phyloP scores from a whole-genome alignment of 148 eudicot species.

The Cornus florida region DNA sequence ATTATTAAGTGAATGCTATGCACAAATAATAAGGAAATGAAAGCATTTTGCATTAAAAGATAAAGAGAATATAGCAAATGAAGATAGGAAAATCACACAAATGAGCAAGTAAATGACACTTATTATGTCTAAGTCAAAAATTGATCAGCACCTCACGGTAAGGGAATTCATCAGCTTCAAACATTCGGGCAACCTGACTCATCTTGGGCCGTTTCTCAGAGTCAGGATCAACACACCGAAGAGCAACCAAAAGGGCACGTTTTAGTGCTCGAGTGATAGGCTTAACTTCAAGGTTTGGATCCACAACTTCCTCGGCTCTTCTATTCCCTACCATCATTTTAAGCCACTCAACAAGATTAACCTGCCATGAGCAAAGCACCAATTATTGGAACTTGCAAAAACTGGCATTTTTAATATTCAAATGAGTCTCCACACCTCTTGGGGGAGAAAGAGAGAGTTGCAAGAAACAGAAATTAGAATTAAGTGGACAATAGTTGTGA shows the following conservation, averaged over 20 bases:
- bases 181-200: conserved; percentile 90
- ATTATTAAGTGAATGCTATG: too few species aligned
- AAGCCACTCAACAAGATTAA: conserved; percentile 93
- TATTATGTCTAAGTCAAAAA: neutral
- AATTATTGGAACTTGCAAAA: conserved; percentile 6
- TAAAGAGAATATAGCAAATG: neutral
- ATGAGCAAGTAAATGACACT: neutral
- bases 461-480: neutral
- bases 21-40: too few species aligned
- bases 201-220: conserved; percentile 85
- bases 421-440: neutral
- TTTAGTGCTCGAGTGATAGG: conserved; percentile 78
- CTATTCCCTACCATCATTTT: conserved; percentile 89
- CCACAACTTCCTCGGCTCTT: conserved; percentile 87
- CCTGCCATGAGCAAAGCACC: conserved; percentile 34
- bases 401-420: neutral
- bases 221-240: conserved; percentile 88
- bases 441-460: neutral
- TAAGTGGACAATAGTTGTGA: neutral
- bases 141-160: conserved; percentile 39
- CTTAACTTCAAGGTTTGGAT: conserved; percentile 61
- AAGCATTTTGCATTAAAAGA: neutral
- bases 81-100: neutral
- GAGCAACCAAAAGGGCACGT: conserved; percentile 74
- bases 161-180: conserved; percentile 78